A percentile compares a stretch with the other conserved stretches of the same genome.
These are phyloP conservation scores for Lipomyces chichibuensis DNA, from an alignment of 805 yeast species.

Conservation along the genomic window DNA sequence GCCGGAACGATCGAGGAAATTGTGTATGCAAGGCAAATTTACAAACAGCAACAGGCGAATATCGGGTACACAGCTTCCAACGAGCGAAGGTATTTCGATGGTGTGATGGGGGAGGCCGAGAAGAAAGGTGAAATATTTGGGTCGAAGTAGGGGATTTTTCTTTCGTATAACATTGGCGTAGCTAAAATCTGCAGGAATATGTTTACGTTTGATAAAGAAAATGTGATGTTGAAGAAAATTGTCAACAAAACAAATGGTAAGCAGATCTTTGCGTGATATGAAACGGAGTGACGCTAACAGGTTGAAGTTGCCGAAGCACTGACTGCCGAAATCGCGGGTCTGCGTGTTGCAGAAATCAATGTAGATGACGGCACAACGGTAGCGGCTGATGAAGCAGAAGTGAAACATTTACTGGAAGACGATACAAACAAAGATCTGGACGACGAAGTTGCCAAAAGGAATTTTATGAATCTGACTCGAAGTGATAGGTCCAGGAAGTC, in stretches of 20 bases:
- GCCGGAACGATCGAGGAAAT: slow-evolving; percentile 32
- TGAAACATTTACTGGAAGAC: not conserved
- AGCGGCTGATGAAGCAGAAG: not conserved
- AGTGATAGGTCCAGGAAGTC: not conserved
- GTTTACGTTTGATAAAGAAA: slow-evolving; percentile 10
- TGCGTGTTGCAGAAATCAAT: slow-evolving; percentile 16
- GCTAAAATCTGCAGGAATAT: slow-evolving; percentile 11
- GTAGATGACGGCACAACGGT: not conserved
- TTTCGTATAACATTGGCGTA: not conserved
- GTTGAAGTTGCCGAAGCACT: slow-evolving; percentile 25
- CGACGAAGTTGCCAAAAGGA: not conserved
- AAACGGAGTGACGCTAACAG: not conserved
- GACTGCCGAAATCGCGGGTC: slow-evolving; percentile 11
- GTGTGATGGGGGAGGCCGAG: slow-evolving; percentile 23
- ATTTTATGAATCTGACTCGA: not conserved
- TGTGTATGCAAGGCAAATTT: slow-evolving; percentile 32
- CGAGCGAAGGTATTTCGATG: slow-evolving; percentile 31
- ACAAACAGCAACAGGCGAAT: slow-evolving; percentile 35
- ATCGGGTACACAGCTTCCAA: slow-evolving; percentile 28
- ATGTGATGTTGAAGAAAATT: slow-evolving; percentile 15
- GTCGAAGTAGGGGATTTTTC: slow-evolving; percentile 1
- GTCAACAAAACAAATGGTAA: slow-evolving; percentile 23
- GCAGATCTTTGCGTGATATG: not conserved
- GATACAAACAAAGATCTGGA: not conserved
- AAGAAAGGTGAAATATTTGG: slow-evolving; percentile 30